Conservation (phyloP, 2,329 filamentous ascomycete species). For the Penicillium sp. region DNA sequence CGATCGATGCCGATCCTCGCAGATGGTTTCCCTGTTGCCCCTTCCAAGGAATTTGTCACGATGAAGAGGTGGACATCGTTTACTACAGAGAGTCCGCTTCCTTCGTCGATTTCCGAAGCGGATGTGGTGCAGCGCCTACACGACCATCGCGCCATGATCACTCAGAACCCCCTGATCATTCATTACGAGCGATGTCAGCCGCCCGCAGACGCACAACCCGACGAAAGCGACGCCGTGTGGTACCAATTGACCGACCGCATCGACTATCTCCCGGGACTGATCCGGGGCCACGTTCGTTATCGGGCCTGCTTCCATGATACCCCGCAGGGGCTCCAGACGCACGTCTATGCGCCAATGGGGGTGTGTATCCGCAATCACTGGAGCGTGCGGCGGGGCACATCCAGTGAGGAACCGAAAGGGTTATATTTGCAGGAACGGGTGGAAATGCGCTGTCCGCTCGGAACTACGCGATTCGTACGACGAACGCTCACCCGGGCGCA, state of each 20-base stretch:
- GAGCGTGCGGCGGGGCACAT: slow-evolving; percentile 60
- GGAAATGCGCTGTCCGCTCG: slow-evolving; percentile 71
- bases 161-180: slow-evolving; percentile 75
- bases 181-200: slow-evolving; percentile 65
- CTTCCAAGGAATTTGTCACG: slow-evolving; percentile 3
- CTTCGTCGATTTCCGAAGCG: slow-evolving; percentile 57
- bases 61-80: slow-evolving; percentile 7
- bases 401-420: slow-evolving; percentile 63
- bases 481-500: slow-evolving; percentile 76
- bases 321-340: slow-evolving; percentile 68
- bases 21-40: background rate
- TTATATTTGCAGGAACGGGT: slow-evolving; percentile 78
- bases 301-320: slow-evolving; percentile 75
- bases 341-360: slow-evolving; percentile 77
- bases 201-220: slow-evolving; percentile 60
- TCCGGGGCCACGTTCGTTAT: slow-evolving; percentile 65
- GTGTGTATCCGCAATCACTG: slow-evolving; percentile 74
- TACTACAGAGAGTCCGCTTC: slow-evolving; percentile 2
- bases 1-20: background rate
- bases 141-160: slow-evolving; percentile 74
- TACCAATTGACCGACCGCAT: slow-evolving; percentile 74
- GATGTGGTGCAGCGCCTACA: slow-evolving; percentile 68
- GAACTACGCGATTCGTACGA: slow-evolving; percentile 71
- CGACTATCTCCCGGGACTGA: slow-evolving; percentile 61
- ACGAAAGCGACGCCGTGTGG: slow-evolving; percentile 69